Evolutionary conservation across 78 protist genomes (phyloP), one percentile per base, ranked within the genome.

Genomic region (Cyanophora paradoxa): DNA sequence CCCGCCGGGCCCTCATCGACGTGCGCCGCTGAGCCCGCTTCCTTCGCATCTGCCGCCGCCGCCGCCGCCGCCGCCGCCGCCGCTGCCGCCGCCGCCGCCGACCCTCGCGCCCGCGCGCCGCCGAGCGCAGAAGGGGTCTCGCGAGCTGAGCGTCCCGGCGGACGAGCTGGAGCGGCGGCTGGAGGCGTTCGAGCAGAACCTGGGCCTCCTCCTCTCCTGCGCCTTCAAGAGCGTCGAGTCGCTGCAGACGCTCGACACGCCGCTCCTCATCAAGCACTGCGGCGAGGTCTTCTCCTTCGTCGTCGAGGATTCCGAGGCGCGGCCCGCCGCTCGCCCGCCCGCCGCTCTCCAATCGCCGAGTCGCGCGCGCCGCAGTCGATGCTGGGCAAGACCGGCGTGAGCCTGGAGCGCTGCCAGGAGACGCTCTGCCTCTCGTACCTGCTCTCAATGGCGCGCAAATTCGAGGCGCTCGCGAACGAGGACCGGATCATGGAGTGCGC

Each of bases 161-260:
- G 52, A 44, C 52, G 10, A 13, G 52, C 52, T 13, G 10, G n/a
- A 44, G 52, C 52, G 10, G n/a, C 52, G 52, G 13, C 52, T 16
- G 52, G n/a, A 44, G 52, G 13, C 50, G 58, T 69, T 36, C 31
- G 74, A 69, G 28, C 74, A 69, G 52, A 16, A 31, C 6, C 58
- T 69, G 16, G 74, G 74, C 19, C 5, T 46, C 68, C 62, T 61
- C 20, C 3, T 62, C 36, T 19, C 20, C 31, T 74, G 79, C 39
- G 56, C 79, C 13, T 26, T 61, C 24, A 26, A 16, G 44, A 34
- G 52, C 26, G 71, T 74, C 3, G 72, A 75, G 40, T 3, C 56
- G 6, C 7, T 52, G 65, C 80, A 75, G 44, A 64, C 72, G 34
- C 4, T 64, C 33, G 80, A 75, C 44, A 4, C 64, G n/a, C 54